Base-by-base conservation (phyloP, 2,329 filamentous ascomycete genomes). In the Coniella lustricola region DNA sequence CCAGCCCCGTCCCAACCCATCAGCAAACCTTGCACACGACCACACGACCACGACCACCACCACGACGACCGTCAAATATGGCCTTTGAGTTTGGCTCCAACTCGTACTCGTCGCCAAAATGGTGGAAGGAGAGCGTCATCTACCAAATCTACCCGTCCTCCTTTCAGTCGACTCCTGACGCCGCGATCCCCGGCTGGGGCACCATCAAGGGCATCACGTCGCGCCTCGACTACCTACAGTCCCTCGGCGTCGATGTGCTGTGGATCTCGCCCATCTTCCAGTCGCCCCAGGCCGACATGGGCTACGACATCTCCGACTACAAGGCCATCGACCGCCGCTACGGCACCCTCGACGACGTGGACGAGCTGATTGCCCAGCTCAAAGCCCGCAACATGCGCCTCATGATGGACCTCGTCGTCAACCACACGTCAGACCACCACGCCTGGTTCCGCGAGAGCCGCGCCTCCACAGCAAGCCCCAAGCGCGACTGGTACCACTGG, bases 251-350 rank as follows among this genome's bases (percentile, higher is more conserved):
- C 13, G 76, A 81, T 53, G 75, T 81, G 25, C 68, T 81, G 44
- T 82, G 78, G 78, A 59, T 73, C 18, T 71, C 67, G 14, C 71
- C 71, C 29, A 72, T 72, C 36, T 73, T 69, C 50, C 62, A 69
- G 53, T 71, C 68, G 35, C 82, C 82, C 0, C 77, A 82, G 57
- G 65, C 78, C 39, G 84, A 87, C 57, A 85, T 87, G 82, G 51
- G 83, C 35, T 87, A 87, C 60, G 85, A 87, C 59, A 77, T 87
- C 45, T 76, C 76, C 12, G 76, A 89, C 62, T 89, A 89, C 56
- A 74, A 77, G 55, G 71, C 67, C 31, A 81, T 90, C 44, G 74
- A 87, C 54, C 70, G 77, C 2, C 74, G 73, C 14, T 89, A 87
- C 54, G 85, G 85, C 14, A 80, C 80, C 16, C 67, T 90, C 34